Evolutionary conservation across 768 basidiomycete species (phyloP).

Genomic region (Clitopilus passeckerianus): DNA sequence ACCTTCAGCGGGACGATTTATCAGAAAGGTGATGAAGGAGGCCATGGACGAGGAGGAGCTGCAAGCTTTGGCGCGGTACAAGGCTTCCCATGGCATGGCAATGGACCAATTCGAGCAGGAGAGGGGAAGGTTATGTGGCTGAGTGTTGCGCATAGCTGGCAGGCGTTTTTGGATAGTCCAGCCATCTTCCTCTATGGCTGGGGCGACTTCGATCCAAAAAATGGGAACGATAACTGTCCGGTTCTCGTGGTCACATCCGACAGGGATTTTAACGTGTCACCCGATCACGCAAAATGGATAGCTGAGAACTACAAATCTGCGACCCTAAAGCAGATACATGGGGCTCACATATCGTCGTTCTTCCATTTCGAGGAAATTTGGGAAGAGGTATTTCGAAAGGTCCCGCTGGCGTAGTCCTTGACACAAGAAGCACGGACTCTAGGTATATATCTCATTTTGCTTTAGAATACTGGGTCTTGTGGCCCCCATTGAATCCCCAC

Average conservation of each 20-base stretch:
- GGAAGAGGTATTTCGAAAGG: slow-evolving; percentile 25
- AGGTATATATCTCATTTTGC: neutral
- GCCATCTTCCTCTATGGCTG: slow-evolving; percentile 44
- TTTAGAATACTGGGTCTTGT: neutral
- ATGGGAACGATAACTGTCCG: slow-evolving; percentile 38
- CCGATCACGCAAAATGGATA: slow-evolving; percentile 44
- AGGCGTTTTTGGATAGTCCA: slow-evolving; percentile 41
- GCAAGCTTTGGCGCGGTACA: slow-evolving; percentile 35
- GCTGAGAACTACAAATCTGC: slow-evolving; percentile 40
- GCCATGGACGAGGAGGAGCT: slow-evolving; percentile 31
- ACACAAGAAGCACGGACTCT: neutral
- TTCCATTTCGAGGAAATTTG: slow-evolving; percentile 43
- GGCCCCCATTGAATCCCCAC: neutral
- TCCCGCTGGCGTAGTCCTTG: neutral
- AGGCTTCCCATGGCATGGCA: slow-evolving; percentile 27
- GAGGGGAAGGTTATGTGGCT: slow-evolving; percentile 34
- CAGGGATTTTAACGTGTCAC: slow-evolving; percentile 36
- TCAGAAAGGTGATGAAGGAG: slow-evolving; percentile 31
- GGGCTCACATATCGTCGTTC: slow-evolving; percentile 45
- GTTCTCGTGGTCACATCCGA: slow-evolving; percentile 40
- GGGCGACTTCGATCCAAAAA: slow-evolving; percentile 37
- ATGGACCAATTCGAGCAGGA: slow-evolving; percentile 39
- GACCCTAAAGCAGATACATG: slow-evolving; percentile 32
- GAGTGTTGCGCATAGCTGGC: slow-evolving; percentile 48
- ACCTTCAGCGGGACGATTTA: slow-evolving; percentile 34